phyloP scores from a whole-genome alignment of 495 filamentous ascomycete genomes.

The Astrocystis sublimbata region DNA sequence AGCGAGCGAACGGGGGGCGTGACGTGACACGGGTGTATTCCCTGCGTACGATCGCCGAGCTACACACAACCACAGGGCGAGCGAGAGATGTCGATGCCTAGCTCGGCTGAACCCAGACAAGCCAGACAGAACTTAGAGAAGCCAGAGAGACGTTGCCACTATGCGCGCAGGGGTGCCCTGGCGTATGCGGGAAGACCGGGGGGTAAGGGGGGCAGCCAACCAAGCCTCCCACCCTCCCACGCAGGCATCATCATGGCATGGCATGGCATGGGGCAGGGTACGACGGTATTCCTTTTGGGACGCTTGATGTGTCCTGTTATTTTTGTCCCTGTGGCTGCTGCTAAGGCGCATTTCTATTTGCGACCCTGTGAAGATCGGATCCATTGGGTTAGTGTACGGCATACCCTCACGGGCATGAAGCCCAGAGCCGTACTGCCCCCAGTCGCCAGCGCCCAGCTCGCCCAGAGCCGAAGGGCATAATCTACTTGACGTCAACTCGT shows the following conservation, averaged over 20 bases:
- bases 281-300: conserved; percentile 11
- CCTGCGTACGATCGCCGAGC: neutral
- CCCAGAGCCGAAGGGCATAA: conserved; percentile 11
- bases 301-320: conserved; percentile 17
- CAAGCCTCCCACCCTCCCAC: conserved; percentile 18
- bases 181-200: conserved; percentile 13
- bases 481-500: conserved; percentile 11
- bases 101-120: conserved; percentile 14
- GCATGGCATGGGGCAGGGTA: too few relatives aligned
- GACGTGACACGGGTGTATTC: conserved; percentile 21
- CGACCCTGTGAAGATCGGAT: conserved; percentile 12
- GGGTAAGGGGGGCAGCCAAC: conserved; percentile 11
- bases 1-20: too few relatives aligned
- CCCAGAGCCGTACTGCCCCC: too few relatives aligned
- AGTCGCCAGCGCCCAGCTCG: too few relatives aligned
- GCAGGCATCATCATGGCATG: too few relatives aligned
- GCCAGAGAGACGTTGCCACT: too few relatives aligned
- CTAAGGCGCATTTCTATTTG: conserved; percentile 14
- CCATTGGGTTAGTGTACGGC: neutral
- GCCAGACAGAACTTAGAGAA: too few relatives aligned
- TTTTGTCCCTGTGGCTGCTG: conserved; percentile 21
- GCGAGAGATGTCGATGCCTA: conserved; percentile 12
- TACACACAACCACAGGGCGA: too few relatives aligned
- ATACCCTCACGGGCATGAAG: neutral
- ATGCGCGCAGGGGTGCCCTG: conserved; percentile 18